Evolutionary conservation across 257 asterid genomes (phyloP).

Genomic region (Primulina tabacum): DNA sequence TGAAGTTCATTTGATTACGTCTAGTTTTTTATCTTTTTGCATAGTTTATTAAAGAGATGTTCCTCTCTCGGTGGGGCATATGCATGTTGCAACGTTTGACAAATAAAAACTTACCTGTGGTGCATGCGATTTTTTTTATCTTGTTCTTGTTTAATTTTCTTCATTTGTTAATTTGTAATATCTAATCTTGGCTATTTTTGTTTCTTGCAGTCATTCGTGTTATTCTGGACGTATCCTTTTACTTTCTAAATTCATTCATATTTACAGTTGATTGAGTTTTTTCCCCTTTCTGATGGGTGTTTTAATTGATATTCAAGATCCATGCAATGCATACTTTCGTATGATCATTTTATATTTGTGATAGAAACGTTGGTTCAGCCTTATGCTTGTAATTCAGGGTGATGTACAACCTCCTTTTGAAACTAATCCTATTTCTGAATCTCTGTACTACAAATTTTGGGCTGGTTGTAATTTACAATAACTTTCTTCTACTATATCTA

Average conservation of each 20-base stretch:
- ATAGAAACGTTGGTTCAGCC: background rate
- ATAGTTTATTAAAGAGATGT: background rate
- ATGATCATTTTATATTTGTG: background rate
- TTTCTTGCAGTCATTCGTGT: background rate
- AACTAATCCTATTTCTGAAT: background rate
- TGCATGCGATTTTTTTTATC: background rate
- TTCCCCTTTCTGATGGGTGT: background rate
- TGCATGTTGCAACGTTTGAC: background rate
- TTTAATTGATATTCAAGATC: background rate
- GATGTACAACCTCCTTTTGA: background rate
- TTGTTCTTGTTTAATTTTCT: too few relatives aligned
- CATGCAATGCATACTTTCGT: background rate
- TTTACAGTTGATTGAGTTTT: background rate
- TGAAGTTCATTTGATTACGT: background rate
- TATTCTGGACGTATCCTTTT: background rate
- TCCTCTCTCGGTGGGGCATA: background rate
- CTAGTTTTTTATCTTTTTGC: background rate
- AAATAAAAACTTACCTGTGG: too few relatives aligned
- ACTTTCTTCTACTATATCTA: background rate
- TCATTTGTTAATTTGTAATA: slow-evolving; percentile 5
- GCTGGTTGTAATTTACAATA: background rate
- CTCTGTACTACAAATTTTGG: background rate
- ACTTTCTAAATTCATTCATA: background rate
- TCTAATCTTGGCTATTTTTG: background rate
- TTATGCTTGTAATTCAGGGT: background rate